These are phyloP conservation scores for Auricularia cornea DNA, from an alignment of 768 basidiomycete genomes.

Conservation along the genomic window DNA sequence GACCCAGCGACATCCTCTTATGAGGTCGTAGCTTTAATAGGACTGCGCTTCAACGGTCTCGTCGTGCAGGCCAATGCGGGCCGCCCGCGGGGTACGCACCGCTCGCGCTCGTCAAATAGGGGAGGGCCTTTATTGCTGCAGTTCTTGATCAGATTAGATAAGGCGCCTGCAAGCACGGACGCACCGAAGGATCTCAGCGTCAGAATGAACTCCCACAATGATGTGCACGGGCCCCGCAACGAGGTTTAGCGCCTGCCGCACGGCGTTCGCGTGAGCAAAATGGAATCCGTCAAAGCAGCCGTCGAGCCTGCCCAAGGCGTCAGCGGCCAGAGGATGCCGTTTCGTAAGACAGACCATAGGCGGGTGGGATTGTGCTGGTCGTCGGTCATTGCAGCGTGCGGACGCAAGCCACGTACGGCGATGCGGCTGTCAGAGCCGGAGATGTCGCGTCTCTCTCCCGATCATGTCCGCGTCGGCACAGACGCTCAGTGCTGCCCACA, in stretches of 20 bases:
- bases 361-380: neutral
- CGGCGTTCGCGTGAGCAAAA: constrained; percentile 14
- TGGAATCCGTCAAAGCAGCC: constrained; percentile 13
- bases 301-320: constrained; percentile 6
- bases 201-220: constrained; percentile 9
- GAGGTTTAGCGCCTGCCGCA: constrained; percentile 9
- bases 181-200: constrained; percentile 10
- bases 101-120: constrained; percentile 11
- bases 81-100: constrained; percentile 1
- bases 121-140: constrained; percentile 13
- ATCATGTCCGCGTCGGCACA: neutral
- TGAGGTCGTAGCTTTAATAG: constrained; percentile 8
- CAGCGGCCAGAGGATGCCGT: too few species aligned
- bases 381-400: neutral
- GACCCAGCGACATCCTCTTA: constrained; percentile 12
- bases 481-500: neutral
- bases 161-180: neutral
- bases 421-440: neutral
- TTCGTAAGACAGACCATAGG: neutral
- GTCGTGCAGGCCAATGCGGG: too few species aligned
- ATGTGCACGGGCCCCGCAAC: constrained; percentile 8
- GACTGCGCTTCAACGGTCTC: neutral
- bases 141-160: neutral
- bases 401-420: neutral
- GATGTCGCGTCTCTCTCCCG: neutral